Evolutionary conservation across 1,139 yeast species (phyloP), one percentile per base, ranked within the genome.

Genomic region (Debaryomyces sp.): DNA sequence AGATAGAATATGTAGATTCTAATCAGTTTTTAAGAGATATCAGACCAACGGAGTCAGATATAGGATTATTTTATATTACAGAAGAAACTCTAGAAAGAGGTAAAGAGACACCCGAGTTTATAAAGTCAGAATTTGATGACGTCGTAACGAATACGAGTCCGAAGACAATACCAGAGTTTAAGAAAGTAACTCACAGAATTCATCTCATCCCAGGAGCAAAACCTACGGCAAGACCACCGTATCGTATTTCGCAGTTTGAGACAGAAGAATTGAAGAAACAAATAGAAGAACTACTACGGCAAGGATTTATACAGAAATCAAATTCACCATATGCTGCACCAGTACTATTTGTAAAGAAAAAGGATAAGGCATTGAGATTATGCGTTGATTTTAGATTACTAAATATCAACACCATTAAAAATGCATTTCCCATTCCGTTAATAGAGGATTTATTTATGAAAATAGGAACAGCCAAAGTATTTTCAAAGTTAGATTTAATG

Each of bases 381-480:
- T 34, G 45, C 21, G 17, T 42, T 7, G 44, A 41, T 18, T 41
- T 21, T 21, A n/a, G 44, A 22, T 24, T 13, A 9, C n/a, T 33
- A 2, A 42, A 42, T 27, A 17, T 23, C 8, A 30, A 42, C 22
- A 42, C 41, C 2, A 35, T 42, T 1, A 42, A 42, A n/a, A 24
- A 42, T 15, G 38, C 30, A 12, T 42, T 33, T 21, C 45, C 45
- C n/a, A 4, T 42, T 5, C 45, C 45, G 2, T 3, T 22, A 12
- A 42, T 35, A 15, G 45, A 42, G 6, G 45, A 42, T 17, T 6
- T 42, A 15, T 42, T 35, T 12, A 26, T 22, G 12, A n/a, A 42
- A 38, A 71, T 73, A 47, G 64, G 17, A 44, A 38, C 0, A 50
- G 55, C 15, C 30, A 21, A 12, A 29, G 41, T 12, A 57, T 36